Evolutionary conservation across 1,139 yeast species (phyloP).

Genomic region (Zygoascus sp.): DNA sequence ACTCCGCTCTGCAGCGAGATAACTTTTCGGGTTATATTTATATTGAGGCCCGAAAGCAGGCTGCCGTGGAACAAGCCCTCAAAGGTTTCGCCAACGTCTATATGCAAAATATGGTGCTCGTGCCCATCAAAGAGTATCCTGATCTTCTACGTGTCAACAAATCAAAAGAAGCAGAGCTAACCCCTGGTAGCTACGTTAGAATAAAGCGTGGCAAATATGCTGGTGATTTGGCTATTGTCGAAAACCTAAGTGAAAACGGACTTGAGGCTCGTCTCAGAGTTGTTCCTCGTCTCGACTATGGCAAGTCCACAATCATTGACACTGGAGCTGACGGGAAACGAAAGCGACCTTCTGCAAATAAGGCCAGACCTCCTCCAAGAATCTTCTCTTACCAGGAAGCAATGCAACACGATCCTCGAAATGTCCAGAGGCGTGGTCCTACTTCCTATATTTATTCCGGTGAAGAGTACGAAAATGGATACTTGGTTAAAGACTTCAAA

Average conservation of each 20-base stretch:
- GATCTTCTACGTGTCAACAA: slow-evolving; percentile 87
- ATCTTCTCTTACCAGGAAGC: slow-evolving; percentile 63
- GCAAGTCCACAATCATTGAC: slow-evolving; percentile 57
- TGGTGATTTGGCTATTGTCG: slow-evolving; percentile 90
- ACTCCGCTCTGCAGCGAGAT: slow-evolving; percentile 94
- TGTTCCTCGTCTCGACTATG: slow-evolving; percentile 91
- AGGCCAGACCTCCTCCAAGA: slow-evolving; percentile 77
- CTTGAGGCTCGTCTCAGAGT: slow-evolving; percentile 87
- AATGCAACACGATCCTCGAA: slow-evolving; percentile 54
- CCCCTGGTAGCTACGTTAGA: slow-evolving; percentile 90
- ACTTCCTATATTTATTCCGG: slow-evolving; percentile 71
- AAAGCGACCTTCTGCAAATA: slow-evolving; percentile 46
- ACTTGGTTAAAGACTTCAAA: slow-evolving; percentile 78
- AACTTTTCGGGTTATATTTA: slow-evolving; percentile 87
- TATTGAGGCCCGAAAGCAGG: slow-evolving; percentile 89
- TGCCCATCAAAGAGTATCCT: slow-evolving; percentile 94
- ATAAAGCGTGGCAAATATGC: slow-evolving; percentile 87
- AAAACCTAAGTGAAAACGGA: slow-evolving; percentile 89
- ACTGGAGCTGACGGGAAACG: slow-evolving; percentile 51
- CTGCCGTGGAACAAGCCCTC: slow-evolving; percentile 85
- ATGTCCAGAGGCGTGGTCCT: slow-evolving; percentile 65
- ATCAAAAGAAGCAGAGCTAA: slow-evolving; percentile 79
- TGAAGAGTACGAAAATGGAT: slow-evolving; percentile 89
- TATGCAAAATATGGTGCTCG: slow-evolving; percentile 65
- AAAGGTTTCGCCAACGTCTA: slow-evolving; percentile 86